Evolutionary conservation across 2,329 filamentous ascomycete genomes (phyloP).

Genomic region (Colletotrichum euphorbiae): DNA sequence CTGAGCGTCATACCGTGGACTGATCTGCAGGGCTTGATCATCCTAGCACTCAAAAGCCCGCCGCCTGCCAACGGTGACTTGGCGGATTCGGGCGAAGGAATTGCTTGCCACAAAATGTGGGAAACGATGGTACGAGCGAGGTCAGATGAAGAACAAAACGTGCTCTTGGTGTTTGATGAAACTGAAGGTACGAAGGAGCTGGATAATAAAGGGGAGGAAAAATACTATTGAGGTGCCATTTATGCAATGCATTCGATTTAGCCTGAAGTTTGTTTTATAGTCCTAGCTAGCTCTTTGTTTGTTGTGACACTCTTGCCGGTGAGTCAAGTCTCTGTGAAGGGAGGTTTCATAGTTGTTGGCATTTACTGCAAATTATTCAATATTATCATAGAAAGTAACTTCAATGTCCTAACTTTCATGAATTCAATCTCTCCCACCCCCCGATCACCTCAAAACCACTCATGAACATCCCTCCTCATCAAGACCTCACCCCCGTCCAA

Average conservation of each 20-base stretch:
- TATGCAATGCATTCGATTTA: too few relatives aligned
- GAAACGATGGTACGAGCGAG: background rate
- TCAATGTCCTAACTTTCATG: background rate
- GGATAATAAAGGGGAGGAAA: background rate
- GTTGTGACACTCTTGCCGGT: too few relatives aligned
- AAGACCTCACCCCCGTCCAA: slow-evolving; percentile 45
- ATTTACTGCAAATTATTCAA: too few relatives aligned
- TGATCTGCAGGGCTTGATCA: slow-evolving; percentile 23
- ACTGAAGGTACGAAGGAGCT: background rate
- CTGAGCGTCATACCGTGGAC: slow-evolving; percentile 19
- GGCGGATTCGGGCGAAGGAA: slow-evolving; percentile 2
- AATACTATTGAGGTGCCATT: too few relatives aligned
- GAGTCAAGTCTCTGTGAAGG: too few relatives aligned
- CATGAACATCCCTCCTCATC: slow-evolving; percentile 38
- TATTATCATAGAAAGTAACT: background rate
- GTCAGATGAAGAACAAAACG: slow-evolving; percentile 1
- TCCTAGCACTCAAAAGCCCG: slow-evolving; percentile 3
- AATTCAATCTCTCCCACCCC: background rate
- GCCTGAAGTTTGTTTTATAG: too few relatives aligned
- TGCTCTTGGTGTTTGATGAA: background rate
- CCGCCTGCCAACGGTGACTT: background rate
- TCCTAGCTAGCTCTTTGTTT: too few relatives aligned
- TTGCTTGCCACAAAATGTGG: background rate
- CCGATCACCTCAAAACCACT: slow-evolving; percentile 13
- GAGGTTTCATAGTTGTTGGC: too few relatives aligned